phyloP scores from a whole-genome alignment of 495 filamentous ascomycete species.

The Annulohypoxylon bovei region DNA sequence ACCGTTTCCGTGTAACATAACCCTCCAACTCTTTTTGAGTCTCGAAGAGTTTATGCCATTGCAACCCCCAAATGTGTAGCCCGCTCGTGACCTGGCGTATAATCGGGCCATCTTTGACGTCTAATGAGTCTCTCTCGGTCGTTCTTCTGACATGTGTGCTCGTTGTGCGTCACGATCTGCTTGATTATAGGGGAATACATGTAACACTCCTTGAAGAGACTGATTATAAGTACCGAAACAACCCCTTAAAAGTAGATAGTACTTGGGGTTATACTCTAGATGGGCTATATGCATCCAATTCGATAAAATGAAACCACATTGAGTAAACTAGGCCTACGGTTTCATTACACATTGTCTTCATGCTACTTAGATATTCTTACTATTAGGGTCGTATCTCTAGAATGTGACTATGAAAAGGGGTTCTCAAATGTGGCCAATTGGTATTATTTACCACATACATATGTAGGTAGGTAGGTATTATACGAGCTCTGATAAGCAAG shows the following conservation, averaged over 20 bases:
- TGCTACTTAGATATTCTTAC: not conserved
- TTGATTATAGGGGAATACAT: conserved; percentile 13
- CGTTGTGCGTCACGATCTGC: not conserved
- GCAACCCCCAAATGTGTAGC: conserved; percentile 3
- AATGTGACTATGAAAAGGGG: not conserved
- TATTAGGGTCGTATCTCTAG: not conserved
- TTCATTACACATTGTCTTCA: not conserved
- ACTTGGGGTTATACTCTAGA: not conserved
- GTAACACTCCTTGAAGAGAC: conserved; percentile 16
- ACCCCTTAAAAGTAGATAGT: not conserved
- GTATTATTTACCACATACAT: not conserved
- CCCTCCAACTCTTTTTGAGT: conserved; percentile 22
- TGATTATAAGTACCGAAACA: conserved; percentile 3
- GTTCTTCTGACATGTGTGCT: conserved; percentile 9
- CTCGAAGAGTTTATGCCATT: conserved; percentile 29
- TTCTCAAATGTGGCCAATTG: not conserved
- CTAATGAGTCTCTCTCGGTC: conserved; percentile 6
- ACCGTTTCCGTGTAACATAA: conserved; percentile 29
- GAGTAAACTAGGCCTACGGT: not conserved
- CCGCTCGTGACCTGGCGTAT: conserved; percentile 6
- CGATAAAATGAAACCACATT: not conserved
- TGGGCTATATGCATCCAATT: not conserved
- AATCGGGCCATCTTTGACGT: conserved; percentile 19
- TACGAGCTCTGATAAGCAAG: not conserved
- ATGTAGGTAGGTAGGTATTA: not conserved